Conservation (phyloP, 1,284 basidiomycete species). For the Cystobasidium slooffiae region DNA sequence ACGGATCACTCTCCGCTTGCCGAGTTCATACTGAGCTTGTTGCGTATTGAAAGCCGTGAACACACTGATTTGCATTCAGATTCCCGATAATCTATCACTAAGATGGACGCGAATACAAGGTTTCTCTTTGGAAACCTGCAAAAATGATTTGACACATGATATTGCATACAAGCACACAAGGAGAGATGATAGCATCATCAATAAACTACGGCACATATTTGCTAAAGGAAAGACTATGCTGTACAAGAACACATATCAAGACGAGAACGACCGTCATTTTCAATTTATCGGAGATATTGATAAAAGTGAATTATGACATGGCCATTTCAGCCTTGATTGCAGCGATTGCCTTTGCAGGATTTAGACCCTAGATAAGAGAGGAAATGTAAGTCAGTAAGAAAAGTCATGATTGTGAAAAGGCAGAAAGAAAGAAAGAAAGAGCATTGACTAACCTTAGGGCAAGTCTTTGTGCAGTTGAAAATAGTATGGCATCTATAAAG, state of each 20-base stretch:
- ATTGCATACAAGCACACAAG: conserved; percentile 12
- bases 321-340: conserved; percentile 49
- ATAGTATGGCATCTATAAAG: conserved; percentile 80
- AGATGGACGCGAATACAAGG: too few relatives aligned
- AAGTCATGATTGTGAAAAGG: conserved; percentile 60
- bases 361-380: conserved; percentile 66
- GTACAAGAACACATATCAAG: not conserved
- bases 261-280: not conserved
- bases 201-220: conserved; percentile 4
- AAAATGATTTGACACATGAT: not conserved
- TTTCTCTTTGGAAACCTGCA: not conserved
- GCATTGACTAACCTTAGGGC: conserved; percentile 46
- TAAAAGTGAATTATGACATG: too few relatives aligned
- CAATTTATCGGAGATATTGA: too few relatives aligned
- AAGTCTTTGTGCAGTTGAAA: conserved; percentile 62
- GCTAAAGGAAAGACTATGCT: not conserved
- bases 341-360: conserved; percentile 66
- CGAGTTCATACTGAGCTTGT: too few relatives aligned
- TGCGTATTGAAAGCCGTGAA: too few relatives aligned
- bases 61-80: too few relatives aligned
- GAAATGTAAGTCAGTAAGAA: conserved; percentile 89
- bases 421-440: not conserved
- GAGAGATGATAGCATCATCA: not conserved
- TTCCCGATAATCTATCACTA: too few relatives aligned
- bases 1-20: too few relatives aligned